Conservation (phyloP, 495 filamentous ascomycete species). For the Talaromyces wortmannii region DNA sequence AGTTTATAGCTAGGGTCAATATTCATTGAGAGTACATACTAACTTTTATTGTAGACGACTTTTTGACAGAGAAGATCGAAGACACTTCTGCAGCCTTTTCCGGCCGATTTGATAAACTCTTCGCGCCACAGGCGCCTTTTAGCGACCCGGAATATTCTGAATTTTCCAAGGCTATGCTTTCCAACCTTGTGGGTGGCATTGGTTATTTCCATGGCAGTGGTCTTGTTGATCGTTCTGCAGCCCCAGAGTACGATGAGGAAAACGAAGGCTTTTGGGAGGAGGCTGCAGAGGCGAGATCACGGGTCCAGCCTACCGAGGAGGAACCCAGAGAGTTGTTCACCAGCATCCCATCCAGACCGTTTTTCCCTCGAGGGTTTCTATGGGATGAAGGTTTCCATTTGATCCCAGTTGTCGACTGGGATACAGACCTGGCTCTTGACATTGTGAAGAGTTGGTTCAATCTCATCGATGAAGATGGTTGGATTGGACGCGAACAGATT, state of each 20-base stretch:
- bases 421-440: constrained; percentile 85
- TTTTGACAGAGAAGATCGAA: constrained; percentile 63
- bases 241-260: constrained; percentile 88
- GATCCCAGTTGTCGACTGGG: constrained; percentile 87
- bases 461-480: constrained; percentile 93
- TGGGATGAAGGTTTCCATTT: constrained; percentile 99
- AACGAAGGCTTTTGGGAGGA: constrained; percentile 98
- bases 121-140: constrained; percentile 73
- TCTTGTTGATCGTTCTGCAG: constrained; percentile 83
- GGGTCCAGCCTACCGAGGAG: constrained; percentile 58
- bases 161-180: constrained; percentile 87
- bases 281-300: constrained; percentile 64
- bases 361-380: constrained; percentile 93
- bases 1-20: background rate
- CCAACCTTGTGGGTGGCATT: constrained; percentile 90
- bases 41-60: constrained; percentile 48
- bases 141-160: constrained; percentile 60
- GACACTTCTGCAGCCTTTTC: constrained; percentile 59
- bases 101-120: constrained; percentile 64
- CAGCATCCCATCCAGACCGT: constrained; percentile 86
- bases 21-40: constrained; percentile 5
- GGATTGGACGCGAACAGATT: constrained; percentile 97
- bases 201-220: constrained; percentile 89
- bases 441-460: constrained; percentile 95
- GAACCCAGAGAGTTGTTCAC: constrained; percentile 88